A percentile compares a stretch with the other conserved stretches of the same genome.
Conservation (phyloP, 2,329 filamentous ascomycete genomes). For the Knufia fluminis region DNA sequence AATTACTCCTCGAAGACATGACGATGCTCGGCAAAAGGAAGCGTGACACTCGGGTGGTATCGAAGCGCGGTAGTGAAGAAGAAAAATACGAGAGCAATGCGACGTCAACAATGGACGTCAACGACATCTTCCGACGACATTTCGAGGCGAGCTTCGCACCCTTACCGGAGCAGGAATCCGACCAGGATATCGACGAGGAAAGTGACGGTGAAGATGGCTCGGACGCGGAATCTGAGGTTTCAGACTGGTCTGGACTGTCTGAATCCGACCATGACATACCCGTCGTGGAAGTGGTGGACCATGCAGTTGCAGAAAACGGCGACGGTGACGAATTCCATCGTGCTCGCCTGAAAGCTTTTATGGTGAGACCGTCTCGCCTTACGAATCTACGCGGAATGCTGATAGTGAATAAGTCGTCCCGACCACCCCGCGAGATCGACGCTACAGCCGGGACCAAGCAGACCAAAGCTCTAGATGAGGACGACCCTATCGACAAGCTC, state of each 20-base stretch:
- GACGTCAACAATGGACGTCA: constrained; percentile 20
- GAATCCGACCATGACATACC: constrained; percentile 30
- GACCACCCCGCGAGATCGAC: constrained; percentile 14
- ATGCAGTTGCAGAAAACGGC: constrained; percentile 36
- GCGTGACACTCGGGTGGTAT: constrained; percentile 30
- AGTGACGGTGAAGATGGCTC: constrained; percentile 22
- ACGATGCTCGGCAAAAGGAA: constrained; percentile 42
- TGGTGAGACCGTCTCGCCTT: constrained; percentile 42
- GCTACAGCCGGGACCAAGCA: constrained; percentile 1
- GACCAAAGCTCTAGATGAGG: constrained; percentile 21
- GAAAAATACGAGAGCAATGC: constrained; percentile 12
- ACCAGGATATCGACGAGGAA: constrained; percentile 18
- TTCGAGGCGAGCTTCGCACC: constrained; percentile 87
- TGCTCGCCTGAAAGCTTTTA: constrained; percentile 67
- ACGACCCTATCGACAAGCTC: constrained; percentile 49
- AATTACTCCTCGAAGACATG: background rate
- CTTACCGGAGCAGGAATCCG: constrained; percentile 34
- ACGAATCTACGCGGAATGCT: background rate
- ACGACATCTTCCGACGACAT: constrained; percentile 65
- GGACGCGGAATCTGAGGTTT: constrained; percentile 27
- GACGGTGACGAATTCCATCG: constrained; percentile 48
- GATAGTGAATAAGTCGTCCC: constrained; percentile 11
- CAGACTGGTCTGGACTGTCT: constrained; percentile 58
- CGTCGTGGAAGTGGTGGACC: constrained; percentile 53
- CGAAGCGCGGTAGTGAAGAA: constrained; percentile 18